phyloP scores from a whole-genome alignment of 805 yeast genomes.

The Kazachstania viticola region DNA sequence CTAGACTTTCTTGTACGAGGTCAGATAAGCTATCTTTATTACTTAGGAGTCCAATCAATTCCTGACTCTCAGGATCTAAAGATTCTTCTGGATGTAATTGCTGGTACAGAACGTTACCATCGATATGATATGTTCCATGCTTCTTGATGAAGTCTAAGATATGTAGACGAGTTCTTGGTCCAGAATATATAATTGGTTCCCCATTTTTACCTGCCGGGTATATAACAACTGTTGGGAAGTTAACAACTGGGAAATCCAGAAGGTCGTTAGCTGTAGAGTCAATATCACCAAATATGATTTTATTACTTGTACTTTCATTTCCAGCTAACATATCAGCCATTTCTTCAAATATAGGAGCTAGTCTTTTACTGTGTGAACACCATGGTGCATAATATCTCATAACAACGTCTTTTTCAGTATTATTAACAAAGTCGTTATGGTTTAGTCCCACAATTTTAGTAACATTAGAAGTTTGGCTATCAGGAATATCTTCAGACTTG shows the following conservation, averaged over 20 bases:
- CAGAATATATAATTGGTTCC: slow-evolving; percentile 53
- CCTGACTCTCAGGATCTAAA: slow-evolving; percentile 1
- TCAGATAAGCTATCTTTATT: too few species aligned
- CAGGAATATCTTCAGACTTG: slow-evolving; percentile 83
- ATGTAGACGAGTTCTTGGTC: slow-evolving; percentile 62
- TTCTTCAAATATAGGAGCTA: slow-evolving; percentile 83
- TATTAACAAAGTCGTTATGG: slow-evolving; percentile 56
- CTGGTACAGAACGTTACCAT: slow-evolving; percentile 30
- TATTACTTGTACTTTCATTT: slow-evolving; percentile 35
- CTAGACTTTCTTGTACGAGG: too few species aligned
- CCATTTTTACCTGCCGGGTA: slow-evolving; percentile 79
- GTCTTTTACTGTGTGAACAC: slow-evolving; percentile 93
- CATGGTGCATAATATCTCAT: slow-evolving; percentile 95
- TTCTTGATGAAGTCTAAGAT: slow-evolving; percentile 62
- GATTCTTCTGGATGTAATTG: slow-evolving; percentile 5
- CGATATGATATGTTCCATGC: slow-evolving; percentile 52
- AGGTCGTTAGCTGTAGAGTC: slow-evolving; percentile 90
- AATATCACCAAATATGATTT: slow-evolving; percentile 70
- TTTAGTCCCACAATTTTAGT: slow-evolving; percentile 72
- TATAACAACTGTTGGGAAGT: slow-evolving; percentile 86
- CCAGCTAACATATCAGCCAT: slow-evolving; percentile 57
- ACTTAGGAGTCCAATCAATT: too few species aligned
- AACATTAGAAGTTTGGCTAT: slow-evolving; percentile 63
- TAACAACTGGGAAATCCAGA: slow-evolving; percentile 56
- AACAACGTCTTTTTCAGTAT: slow-evolving; percentile 52